Evolutionary conservation across 2,329 filamentous ascomycete species (phyloP), one percentile per base, ranked within the genome.

Genomic region (Venturia oleaginea): DNA sequence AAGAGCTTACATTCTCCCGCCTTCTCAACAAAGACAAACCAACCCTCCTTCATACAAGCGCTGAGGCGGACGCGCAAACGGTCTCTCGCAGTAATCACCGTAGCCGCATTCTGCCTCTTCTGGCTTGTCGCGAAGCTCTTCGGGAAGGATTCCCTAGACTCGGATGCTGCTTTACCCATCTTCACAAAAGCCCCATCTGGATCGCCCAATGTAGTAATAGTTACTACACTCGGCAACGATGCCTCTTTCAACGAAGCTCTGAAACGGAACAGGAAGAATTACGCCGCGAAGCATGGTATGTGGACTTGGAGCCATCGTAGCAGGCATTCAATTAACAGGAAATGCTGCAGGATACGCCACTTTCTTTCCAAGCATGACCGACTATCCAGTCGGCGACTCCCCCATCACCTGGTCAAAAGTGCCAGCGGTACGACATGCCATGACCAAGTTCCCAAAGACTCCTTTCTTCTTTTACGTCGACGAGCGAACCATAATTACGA

Each of bases 401-500:
- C 87, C 68, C 66, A 61, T 74, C 63, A 86, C 86, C 59, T 95
- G 90, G 90, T 81, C 90, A 51, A 86, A 89, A 70, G 84, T 97
- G 63, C 90, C 93, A 66, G 90, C 93, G 8, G 81, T 95, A 72
- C 89, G 94, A 66, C 93, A 99, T 75, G 93, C 93, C 59, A 86
- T 97, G 77, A 86, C 91, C 7, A 82, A 86, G 57, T 87, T 88
- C 72, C 91, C 92, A 5, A 84, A 91, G 69, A 86, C 85, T 67
- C 86, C 83, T 60, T 96, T 87, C 74, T 83, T 97, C 73, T 97
- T 93, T 88, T 91, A 88, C 73, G 85, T 99, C 19, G 90, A 93
- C 66, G 84, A 90, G 70, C 86, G 94, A 71, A 85, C 91, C 10
- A 82, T 96, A 69, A 94, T 99, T 72, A 96, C 96, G 90, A 89